Conservation (phyloP, 306 rosid species). For the Calophaca sinica region DNA sequence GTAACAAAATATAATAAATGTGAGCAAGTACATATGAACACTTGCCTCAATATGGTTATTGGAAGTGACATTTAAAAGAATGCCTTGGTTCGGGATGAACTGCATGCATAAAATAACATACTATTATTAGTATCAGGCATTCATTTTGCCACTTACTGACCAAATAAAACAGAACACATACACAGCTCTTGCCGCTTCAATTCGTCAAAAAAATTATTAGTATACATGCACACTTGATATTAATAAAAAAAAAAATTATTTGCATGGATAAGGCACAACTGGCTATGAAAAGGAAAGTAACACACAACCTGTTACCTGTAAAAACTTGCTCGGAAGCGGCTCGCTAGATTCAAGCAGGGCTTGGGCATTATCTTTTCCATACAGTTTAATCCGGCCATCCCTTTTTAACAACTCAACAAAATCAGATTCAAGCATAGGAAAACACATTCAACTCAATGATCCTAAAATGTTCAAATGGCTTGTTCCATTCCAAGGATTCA, state of each 20-base stretch:
- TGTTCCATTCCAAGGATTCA: slow-evolving; percentile 19
- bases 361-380: slow-evolving; percentile 80
- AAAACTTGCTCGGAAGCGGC: slow-evolving; percentile 75
- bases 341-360: slow-evolving; percentile 78
- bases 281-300: slow-evolving; percentile 21
- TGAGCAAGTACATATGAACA: slow-evolving; percentile 33
- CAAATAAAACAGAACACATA: too few species aligned
- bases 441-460: slow-evolving; percentile 20
- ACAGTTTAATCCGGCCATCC: slow-evolving; percentile 85
- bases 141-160: too few species aligned
- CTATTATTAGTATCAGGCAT: slow-evolving; percentile 4
- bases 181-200: too few species aligned
- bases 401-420: slow-evolving; percentile 47
- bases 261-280: not conserved
- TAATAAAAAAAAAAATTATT: not conserved
- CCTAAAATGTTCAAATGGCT: slow-evolving; percentile 15
- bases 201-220: too few species aligned
- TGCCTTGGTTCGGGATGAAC: slow-evolving; percentile 80
- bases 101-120: slow-evolving; percentile 52
- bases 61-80: slow-evolving; percentile 70
- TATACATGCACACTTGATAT: not conserved
- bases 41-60: slow-evolving; percentile 84
- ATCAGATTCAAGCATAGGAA: slow-evolving; percentile 35
- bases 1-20: not conserved
- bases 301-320: slow-evolving; percentile 75